Base-by-base conservation (phyloP, 116 monocot species). In the Dioscorea cayenensis region DNA sequence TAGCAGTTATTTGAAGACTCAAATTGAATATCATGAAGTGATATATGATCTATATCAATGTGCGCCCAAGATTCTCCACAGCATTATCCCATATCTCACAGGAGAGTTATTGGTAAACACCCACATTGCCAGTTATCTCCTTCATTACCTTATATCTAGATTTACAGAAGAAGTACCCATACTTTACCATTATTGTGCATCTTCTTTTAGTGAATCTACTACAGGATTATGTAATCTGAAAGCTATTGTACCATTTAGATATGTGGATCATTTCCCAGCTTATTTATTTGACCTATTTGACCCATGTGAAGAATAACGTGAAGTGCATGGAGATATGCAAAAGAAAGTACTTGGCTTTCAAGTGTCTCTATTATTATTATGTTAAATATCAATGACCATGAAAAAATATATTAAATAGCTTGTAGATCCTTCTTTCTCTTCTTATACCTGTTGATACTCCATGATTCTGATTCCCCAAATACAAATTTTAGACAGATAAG, bases 1-100 rank as follows among this genome's bases (percentile, higher is more conserved):
- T 73, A 75, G 67, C 60, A 81, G 66, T 71, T 77, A 68, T 83
- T 73, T 79, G 64, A 77, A 80, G 66, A 63, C 51, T 58, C 68
- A 72, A 32, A 36, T 89, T 79, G 91, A 99, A 75, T 85, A 91
- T 74, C 89, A 91, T 82, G 99, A 88, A 82, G 82, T 99, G 69
- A 94, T 99, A 23, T 88, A 85, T 81, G 90, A 94, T 78, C 50
- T 99, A 61, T 99, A 99, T 79, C 83, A 85, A 66, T 89, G 85
- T 84, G 99, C 91, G 28, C 99, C 99, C 6, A 77, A 91, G 59
- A 87, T 94, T 72, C 86, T 99, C 32, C 80, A 73, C 64, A 87
- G 83, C 70, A 82, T 99, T 14, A 61, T 89, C 72, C 94, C 99
- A 58, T 94, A 91, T 68, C 85, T 99, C 63, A 94, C 91, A 14